Percentiles rank a stretch among this genome's conserved stretches.
Evolutionary conservation across 805 yeast species (phyloP).

Genomic region (Myxozyma mucilagina): DNA sequence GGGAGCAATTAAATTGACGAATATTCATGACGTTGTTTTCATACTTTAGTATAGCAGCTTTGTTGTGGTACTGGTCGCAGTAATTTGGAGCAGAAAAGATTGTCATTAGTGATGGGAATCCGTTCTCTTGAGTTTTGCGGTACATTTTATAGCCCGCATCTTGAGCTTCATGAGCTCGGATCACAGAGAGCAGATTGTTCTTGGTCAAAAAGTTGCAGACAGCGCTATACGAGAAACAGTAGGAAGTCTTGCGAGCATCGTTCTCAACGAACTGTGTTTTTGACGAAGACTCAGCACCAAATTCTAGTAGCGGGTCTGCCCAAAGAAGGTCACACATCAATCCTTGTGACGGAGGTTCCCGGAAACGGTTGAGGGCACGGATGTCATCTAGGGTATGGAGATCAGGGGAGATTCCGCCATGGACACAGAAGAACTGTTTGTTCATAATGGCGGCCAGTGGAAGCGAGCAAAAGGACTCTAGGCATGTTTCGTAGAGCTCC

Average conservation of each 20-base stretch:
- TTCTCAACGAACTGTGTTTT: conserved; percentile 57
- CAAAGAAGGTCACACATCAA: conserved; percentile 91
- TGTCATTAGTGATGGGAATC: conserved; percentile 87
- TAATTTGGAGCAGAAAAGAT: conserved; percentile 96
- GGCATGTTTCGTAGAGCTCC: conserved; percentile 67
- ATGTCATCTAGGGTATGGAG: conserved; percentile 69
- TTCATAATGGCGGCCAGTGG: conserved; percentile 94
- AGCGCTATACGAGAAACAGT: conserved; percentile 81
- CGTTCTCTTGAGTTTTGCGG: conserved; percentile 75
- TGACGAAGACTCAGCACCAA: conserved; percentile 57
- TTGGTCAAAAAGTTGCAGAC: conserved; percentile 74
- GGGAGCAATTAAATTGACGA: conserved; percentile 86
- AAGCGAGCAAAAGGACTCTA: conserved; percentile 76
- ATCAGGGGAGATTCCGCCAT: conserved; percentile 93
- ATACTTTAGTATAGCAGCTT: conserved; percentile 91
- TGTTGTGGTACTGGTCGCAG: conserved; percentile 86
- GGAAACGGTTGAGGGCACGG: conserved; percentile 69
- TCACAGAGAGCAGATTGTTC: conserved; percentile 77
- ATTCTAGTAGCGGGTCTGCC: conserved; percentile 94
- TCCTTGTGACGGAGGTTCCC: conserved; percentile 92
- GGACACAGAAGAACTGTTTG: conserved; percentile 91
- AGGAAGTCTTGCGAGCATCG: conserved; percentile 87
- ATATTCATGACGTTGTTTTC: conserved; percentile 92
- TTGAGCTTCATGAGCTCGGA: conserved; percentile 97
- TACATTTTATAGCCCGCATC: conserved; percentile 97